These are phyloP conservation scores for Colletotrichum falcatum DNA, from an alignment of 2,329 filamentous ascomycete species.

Conservation along the genomic window DNA sequence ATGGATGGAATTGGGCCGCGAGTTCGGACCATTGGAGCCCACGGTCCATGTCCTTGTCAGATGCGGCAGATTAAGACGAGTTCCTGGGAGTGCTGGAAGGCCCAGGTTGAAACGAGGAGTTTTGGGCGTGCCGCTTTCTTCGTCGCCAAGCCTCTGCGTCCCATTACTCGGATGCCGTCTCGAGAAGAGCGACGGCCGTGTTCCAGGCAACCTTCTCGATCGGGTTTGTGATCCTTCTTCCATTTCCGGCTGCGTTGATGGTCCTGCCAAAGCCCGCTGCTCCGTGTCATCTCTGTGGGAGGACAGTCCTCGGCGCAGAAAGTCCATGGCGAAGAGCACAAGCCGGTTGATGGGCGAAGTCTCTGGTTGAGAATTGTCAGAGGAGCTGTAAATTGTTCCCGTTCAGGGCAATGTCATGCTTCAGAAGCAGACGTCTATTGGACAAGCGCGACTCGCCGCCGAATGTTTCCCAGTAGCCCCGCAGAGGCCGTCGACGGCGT, in stretches of 20 bases:
- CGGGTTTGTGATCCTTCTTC: constrained; percentile 23
- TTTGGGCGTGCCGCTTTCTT: constrained; percentile 59
- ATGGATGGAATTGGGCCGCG: constrained; percentile 19
- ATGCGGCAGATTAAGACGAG: constrained; percentile 56
- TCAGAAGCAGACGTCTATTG: background rate
- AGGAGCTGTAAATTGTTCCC: constrained; percentile 16
- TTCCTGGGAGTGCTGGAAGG: constrained; percentile 54
- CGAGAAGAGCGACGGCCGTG: constrained; percentile 20
- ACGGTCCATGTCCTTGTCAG: constrained; percentile 54
- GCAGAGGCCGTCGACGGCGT: constrained; percentile 15
- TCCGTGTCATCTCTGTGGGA: constrained; percentile 23
- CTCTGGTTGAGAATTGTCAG: background rate
- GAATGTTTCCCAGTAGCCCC: constrained; percentile 19
- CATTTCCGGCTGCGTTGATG: constrained; percentile 38
- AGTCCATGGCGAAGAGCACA: constrained; percentile 27
- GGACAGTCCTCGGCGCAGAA: constrained; percentile 28
- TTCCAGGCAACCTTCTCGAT: constrained; percentile 22
- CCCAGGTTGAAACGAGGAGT: constrained; percentile 56
- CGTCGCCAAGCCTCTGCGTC: constrained; percentile 37
- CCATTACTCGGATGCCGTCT: constrained; percentile 15
- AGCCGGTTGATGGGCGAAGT: background rate
- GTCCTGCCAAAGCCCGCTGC: constrained; percentile 31
- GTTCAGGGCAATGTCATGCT: constrained; percentile 29
- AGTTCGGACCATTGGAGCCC: constrained; percentile 48
- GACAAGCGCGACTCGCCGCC: constrained; percentile 6